Evolutionary conservation across 139 green algal genomes (phyloP), one percentile per base, ranked within the genome.

Genomic region (Chlamydomonas eustigma): DNA sequence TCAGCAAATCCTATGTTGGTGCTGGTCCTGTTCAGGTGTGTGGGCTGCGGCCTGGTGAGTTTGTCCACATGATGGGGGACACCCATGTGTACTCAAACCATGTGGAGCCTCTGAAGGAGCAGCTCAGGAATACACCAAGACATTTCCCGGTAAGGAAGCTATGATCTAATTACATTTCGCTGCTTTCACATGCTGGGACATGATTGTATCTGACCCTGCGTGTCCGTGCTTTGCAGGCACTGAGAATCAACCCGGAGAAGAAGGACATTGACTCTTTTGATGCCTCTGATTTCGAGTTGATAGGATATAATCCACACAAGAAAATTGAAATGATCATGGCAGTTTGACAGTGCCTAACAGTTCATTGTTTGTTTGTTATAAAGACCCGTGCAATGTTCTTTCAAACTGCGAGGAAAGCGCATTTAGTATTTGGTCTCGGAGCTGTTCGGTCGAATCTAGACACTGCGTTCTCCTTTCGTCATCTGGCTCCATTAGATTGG

Each of bases 301-400:
- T 88, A 2, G 91, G 80, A 2, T 99, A 99, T 81, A 79, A 90
- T 2, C 93, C 95, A 0, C 93, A 98, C 80, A 92, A 93, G 71
- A 95, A 93, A 64, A 99, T 99, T 64, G 85, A 88, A 37, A 99
- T 99, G 96, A 87, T 97, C 82, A 98, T 98, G 93, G 94, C 94
- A 30, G 93, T 98, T 4, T 98, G 76, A 93, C n/a, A n/a, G n/a
- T n/a, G n/a, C n/a, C n/a, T n/a, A n/a, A n/a, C n/a, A n/a, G n/a
- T n/a, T n/a, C n/a, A n/a, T n/a, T n/a, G n/a, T n/a, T n/a, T n/a
- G n/a, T n/a, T n/a, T n/a, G n/a, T n/a, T n/a, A n/a, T n/a, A n/a
- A n/a, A n/a, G n/a, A n/a, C n/a, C n/a, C n/a, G n/a, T n/a, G n/a
- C n/a, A n/a, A n/a, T n/a, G n/a, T n/a, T n/a, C n/a, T n/a, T n/a